Base-by-base conservation (phyloP, 2,329 filamentous ascomycete genomes). In the Talaromyces piceae region DNA sequence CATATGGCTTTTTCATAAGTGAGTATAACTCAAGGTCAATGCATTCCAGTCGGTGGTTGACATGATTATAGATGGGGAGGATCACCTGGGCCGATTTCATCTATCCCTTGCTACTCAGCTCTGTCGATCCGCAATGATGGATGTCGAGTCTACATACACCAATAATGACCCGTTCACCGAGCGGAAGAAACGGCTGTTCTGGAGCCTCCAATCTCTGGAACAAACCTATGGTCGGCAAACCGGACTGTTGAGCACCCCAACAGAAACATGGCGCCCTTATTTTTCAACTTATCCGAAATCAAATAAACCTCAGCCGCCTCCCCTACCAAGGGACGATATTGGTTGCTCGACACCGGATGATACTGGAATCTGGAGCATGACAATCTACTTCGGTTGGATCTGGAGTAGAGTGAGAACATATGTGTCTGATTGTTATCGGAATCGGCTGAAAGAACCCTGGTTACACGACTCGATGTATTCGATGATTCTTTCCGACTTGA, bases 381-480 rank as follows among this genome's bases (percentile, higher is more conserved):
- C 72, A 4, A 65, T 75, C 1, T 72, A 77, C 48, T 69, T 78
- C 1, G 73, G 73, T 1, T 77, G 75, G 74, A 71, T 78, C 3
- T 78, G 76, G 76, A 77, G 73, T 49, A 70, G 44, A 4, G 39
- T 43, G 11, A 25, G 39, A 43, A 64, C 69, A 22, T 78, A 77
- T 48, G 72, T 78, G 0, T 74, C 70, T 1, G 69, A 77, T 54
- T 78, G 75, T 50, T 64, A 75, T 0, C 69, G 67, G 27, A 74
- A 75, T 46, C 69, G 71, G 11, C 61, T 77, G 28, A 74, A 70
- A 45, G 76, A 78, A 51, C 76, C 76, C 0, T 78, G 76, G 76
- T 63, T 74, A 12, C 70, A 75, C 55, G 75, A 78, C 59, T 78
- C 76, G 0, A 73, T 71, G 65, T 78, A 78, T 58, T 67, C 76